A percentile compares a stretch with the other conserved stretches of the same genome.
These are phyloP conservation scores for Dovyalis caffra DNA, from an alignment of 345 rosid species.

Conservation along the genomic window DNA sequence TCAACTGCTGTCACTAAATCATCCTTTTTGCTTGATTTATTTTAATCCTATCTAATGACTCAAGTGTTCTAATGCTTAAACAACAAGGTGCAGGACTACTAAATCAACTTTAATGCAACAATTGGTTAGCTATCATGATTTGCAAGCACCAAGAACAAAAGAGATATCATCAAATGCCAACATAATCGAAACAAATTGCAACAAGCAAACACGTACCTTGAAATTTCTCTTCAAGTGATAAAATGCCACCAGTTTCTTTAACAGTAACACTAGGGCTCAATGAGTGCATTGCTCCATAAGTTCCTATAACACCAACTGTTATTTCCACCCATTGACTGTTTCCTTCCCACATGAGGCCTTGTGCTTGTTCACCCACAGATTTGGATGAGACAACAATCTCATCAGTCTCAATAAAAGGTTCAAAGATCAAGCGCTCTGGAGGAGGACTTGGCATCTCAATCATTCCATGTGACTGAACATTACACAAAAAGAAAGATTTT, in stretches of 20 bases:
- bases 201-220: slow-evolving; percentile 52
- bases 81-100: neutral
- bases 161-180: neutral
- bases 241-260: slow-evolving; percentile 86
- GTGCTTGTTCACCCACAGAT: slow-evolving; percentile 30
- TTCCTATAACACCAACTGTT: slow-evolving; percentile 84
- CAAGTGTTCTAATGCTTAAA: neutral
- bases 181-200: neutral
- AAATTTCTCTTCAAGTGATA: slow-evolving; percentile 95
- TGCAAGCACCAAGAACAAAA: neutral
- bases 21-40: neutral
- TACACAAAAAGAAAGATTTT: slow-evolving; percentile 15
- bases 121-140: neutral
- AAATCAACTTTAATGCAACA: neutral
- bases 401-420: slow-evolving; percentile 89
- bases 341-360: slow-evolving; percentile 71
- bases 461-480: slow-evolving; percentile 72
- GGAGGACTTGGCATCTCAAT: slow-evolving; percentile 96
- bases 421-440: slow-evolving; percentile 76
- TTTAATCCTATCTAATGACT: neutral
- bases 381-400: slow-evolving; percentile 68
- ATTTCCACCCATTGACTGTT: slow-evolving; percentile 77
- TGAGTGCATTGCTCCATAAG: slow-evolving; percentile 71
- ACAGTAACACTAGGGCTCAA: slow-evolving; percentile 86
- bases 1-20: neutral